A percentile compares a stretch with the other conserved stretches of the same genome.
These are phyloP conservation scores for Hymenochaete sp. DNA, from an alignment of 1,284 basidiomycete genomes.

Conservation along the genomic window DNA sequence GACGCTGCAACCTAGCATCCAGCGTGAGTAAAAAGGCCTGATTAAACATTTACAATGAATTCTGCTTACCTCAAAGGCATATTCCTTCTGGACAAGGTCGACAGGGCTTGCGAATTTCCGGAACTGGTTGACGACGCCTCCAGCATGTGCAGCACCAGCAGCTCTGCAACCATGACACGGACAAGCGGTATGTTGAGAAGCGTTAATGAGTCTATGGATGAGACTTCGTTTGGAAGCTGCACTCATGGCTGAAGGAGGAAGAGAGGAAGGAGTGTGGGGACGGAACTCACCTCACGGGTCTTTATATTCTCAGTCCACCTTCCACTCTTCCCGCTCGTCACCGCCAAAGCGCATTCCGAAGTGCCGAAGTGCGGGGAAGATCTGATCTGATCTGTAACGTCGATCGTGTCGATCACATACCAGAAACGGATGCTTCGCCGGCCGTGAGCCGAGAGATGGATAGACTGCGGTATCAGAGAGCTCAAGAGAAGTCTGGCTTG, in stretches of 20 bases:
- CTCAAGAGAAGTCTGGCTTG: constrained; percentile 7
- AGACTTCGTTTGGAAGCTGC: constrained; percentile 9
- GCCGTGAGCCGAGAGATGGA: too few species aligned
- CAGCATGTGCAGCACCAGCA: constrained; percentile 32
- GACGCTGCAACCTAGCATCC: constrained; percentile 72
- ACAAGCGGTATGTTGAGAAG: constrained; percentile 63
- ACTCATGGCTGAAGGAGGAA: constrained; percentile 11
- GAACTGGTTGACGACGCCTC: constrained; percentile 47
- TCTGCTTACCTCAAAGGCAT: constrained; percentile 79
- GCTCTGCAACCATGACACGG: constrained; percentile 65
- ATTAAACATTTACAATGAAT: neutral
- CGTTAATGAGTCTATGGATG: constrained; percentile 17
- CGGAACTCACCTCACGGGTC: too few species aligned
- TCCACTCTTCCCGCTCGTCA: too few species aligned
- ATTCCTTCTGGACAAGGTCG: constrained; percentile 74
- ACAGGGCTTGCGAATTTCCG: constrained; percentile 81
- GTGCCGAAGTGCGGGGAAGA: too few species aligned
- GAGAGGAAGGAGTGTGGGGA: too few species aligned
- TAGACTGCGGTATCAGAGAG: too few species aligned
- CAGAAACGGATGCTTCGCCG: too few species aligned
- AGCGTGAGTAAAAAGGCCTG: neutral
- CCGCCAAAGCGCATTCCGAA: too few species aligned
- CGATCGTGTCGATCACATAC: too few species aligned
- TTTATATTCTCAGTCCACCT: too few species aligned
- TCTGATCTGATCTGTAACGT: too few species aligned